phyloP scores from a whole-genome alignment of 2,329 filamentous ascomycete species.

The Emergomyces orientalis region DNA sequence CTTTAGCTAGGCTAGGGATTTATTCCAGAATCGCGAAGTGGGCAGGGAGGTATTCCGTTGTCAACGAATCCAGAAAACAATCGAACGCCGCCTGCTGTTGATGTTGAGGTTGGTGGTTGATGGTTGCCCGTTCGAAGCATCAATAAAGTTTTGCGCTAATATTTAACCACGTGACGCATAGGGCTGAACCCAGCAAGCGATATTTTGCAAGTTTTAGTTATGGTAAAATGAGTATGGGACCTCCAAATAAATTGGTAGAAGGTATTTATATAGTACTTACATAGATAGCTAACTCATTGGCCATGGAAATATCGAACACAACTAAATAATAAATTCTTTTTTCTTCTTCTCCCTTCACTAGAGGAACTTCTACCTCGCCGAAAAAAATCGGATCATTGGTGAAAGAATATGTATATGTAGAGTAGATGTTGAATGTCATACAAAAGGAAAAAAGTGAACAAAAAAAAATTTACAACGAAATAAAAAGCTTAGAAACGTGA shows the following conservation, averaged over 20 bases:
- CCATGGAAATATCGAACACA: too few relatives aligned
- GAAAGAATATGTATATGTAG: neutral
- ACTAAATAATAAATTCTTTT: too few relatives aligned
- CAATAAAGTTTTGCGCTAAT: conserved; percentile 10
- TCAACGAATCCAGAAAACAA: neutral
- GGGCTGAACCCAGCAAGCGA: neutral
- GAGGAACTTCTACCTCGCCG: neutral
- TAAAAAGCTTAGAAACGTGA: neutral
- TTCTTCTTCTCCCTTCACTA: neutral
- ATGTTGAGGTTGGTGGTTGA: neutral
- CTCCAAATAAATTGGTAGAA: too few relatives aligned
- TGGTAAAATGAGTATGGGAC: too few relatives aligned
- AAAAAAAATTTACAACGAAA: neutral
- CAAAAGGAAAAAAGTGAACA: neutral
- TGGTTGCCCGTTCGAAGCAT: neutral
- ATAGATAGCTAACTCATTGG: too few relatives aligned
- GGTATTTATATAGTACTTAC: too few relatives aligned
- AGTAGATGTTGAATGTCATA: neutral
- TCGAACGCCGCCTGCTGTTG: too few relatives aligned
- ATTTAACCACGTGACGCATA: neutral
- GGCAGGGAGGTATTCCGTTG: neutral
- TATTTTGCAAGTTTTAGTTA: too few relatives aligned
- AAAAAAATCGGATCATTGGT: neutral
- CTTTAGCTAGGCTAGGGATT: neutral
- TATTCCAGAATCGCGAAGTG: neutral